Conservation (phyloP, 352 stramenopile genomes). For the Phytophthora cajani region DNA sequence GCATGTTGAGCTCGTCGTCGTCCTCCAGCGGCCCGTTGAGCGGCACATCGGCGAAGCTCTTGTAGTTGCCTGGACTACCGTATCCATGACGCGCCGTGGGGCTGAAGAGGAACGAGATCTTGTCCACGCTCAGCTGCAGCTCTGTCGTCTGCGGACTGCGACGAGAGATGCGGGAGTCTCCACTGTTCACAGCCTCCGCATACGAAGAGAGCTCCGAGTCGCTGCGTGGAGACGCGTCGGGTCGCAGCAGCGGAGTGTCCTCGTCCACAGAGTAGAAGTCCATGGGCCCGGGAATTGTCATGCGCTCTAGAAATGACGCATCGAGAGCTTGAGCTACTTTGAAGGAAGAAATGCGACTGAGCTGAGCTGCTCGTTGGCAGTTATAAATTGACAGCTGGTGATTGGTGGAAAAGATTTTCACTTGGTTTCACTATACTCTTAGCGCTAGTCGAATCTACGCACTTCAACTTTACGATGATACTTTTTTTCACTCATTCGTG, state of each 20-base stretch:
- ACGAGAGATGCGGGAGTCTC: conserved; percentile 15
- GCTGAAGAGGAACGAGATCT: conserved; percentile 85
- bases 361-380: not conserved
- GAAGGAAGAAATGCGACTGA: conserved; percentile 9
- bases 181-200: conserved; percentile 6
- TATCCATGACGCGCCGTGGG: conserved; percentile 46
- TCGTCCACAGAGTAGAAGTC: conserved; percentile 41
- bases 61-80: conserved; percentile 44
- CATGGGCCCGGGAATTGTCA: conserved; percentile 12
- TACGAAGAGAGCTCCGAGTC: conserved; percentile 28
- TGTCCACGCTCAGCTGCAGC: conserved; percentile 79
- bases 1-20: conserved; percentile 79
- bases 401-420: conserved; percentile 28
- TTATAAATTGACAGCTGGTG: conserved; percentile 1
- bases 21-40: conserved; percentile 46
- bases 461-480: conserved; percentile 16
- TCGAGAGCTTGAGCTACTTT: not conserved
- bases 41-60: conserved; percentile 48
- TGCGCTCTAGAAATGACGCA: conserved; percentile 11
- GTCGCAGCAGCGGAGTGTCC: conserved; percentile 41
- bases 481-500: not conserved
- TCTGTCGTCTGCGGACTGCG: conserved; percentile 55
- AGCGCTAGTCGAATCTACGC: conserved; percentile 15
- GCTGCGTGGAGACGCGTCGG: conserved; percentile 28
- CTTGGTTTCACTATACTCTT: conserved; percentile 13